phyloP scores from a whole-genome alignment of 2,329 filamentous ascomycete species.

The Trichoderma polysporum region DNA sequence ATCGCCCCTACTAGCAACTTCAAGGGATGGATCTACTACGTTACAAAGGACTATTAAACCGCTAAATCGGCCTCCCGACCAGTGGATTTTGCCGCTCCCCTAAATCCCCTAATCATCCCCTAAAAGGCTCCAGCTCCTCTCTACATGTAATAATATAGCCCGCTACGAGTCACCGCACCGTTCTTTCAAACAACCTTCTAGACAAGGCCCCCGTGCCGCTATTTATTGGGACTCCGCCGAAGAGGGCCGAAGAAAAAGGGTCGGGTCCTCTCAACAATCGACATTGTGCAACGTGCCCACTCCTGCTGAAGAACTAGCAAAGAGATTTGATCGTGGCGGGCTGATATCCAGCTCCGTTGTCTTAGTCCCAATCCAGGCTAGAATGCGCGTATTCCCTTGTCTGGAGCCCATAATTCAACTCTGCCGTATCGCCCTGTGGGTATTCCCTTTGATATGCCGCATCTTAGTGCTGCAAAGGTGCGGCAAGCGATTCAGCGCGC shows the following conservation, averaged over 20 bases:
- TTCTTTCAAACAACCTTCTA: too few relatives aligned
- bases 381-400: neutral
- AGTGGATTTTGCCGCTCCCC: too few relatives aligned
- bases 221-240: neutral
- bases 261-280: neutral
- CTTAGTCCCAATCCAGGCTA: neutral
- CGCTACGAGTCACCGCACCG: neutral
- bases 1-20: too few relatives aligned
- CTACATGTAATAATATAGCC: neutral
- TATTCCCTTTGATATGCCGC: neutral
- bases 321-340: neutral
- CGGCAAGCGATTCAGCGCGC: neutral
- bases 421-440: neutral
- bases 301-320: neutral
- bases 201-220: neutral
- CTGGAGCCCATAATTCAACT: neutral
- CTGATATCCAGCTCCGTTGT: neutral
- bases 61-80: too few relatives aligned
- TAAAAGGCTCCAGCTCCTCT: too few relatives aligned
- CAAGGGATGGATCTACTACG: too few relatives aligned
- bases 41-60: too few relatives aligned
- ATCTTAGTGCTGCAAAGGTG: neutral
- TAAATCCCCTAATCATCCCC: too few relatives aligned
- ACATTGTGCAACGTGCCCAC: constrained; percentile 5
- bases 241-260: neutral